A percentile compares a stretch with the other conserved stretches of the same genome.
These are phyloP conservation scores for Chytriomyces sp. DNA, from an alignment of 192 early-diverging fungal species.

Conservation along the genomic window DNA sequence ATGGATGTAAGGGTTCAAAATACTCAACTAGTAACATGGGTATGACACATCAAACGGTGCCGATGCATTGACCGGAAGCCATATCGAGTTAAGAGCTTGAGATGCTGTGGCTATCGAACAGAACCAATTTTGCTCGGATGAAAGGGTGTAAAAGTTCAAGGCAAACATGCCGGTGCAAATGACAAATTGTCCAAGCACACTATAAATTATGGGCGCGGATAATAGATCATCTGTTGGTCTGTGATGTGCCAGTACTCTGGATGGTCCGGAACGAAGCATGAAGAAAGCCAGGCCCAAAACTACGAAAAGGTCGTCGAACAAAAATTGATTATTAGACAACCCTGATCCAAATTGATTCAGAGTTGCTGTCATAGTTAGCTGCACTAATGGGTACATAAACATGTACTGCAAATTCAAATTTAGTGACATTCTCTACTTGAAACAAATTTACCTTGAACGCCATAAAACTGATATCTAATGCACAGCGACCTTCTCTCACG, in stretches of 20 bases:
- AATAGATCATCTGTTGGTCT: slow-evolving; percentile 53
- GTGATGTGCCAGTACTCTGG: slow-evolving; percentile 13
- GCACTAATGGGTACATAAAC: slow-evolving; percentile 55
- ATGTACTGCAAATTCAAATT: slow-evolving; percentile 42
- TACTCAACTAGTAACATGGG: slow-evolving; percentile 49
- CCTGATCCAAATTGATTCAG: slow-evolving; percentile 40
- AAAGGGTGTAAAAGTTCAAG: slow-evolving; percentile 21
- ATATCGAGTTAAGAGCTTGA: slow-evolving; percentile 30
- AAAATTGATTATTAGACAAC: slow-evolving; percentile 55
- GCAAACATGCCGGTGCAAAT: slow-evolving; percentile 41
- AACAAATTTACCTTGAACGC: slow-evolving; percentile 66
- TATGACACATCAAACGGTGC: slow-evolving; percentile 30
- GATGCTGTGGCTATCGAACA: slow-evolving; percentile 39
- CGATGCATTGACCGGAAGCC: slow-evolving; percentile 29
- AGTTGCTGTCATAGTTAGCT: slow-evolving; percentile 46
- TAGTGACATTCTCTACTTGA: background rate
- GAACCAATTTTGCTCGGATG: slow-evolving; percentile 39
- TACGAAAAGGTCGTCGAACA: slow-evolving; percentile 55
- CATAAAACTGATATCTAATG: slow-evolving; percentile 75
- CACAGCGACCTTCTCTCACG: slow-evolving; percentile 73
- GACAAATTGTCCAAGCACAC: slow-evolving; percentile 47
- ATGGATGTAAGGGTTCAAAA: background rate
- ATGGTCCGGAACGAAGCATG: slow-evolving; percentile 43
- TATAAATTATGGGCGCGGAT: slow-evolving; percentile 35
- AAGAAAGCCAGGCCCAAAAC: slow-evolving; percentile 45